Evolutionary conservation across 2,329 filamentous ascomycete species (phyloP).

Genomic region (Sporothrix curviconia): DNA sequence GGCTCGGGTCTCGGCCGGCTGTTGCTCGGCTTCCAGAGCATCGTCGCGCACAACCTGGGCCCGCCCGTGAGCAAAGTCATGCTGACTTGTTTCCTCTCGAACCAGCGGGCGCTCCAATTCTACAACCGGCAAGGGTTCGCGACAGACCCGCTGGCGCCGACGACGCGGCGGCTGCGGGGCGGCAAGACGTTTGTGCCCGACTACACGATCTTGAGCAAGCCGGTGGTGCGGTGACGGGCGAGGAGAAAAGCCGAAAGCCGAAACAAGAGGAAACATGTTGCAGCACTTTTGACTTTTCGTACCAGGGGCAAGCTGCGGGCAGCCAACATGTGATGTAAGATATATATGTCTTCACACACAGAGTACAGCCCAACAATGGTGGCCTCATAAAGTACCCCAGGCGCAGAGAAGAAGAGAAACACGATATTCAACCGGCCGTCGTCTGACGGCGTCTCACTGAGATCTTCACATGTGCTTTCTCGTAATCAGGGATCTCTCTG

Average conservation of each 20-base stretch:
- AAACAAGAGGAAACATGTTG: too few relatives aligned
- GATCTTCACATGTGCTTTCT: too few relatives aligned
- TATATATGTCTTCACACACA: too few relatives aligned
- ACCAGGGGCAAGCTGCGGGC: too few relatives aligned
- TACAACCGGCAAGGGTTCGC: constrained; percentile 56
- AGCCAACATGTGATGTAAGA: too few relatives aligned
- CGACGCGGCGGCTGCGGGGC: constrained; percentile 46
- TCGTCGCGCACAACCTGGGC: constrained; percentile 44
- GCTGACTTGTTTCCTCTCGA: constrained; percentile 65
- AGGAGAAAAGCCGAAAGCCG: background rate
- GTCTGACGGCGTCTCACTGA: too few relatives aligned
- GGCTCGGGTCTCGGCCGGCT: constrained; percentile 55
- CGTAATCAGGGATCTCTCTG: too few relatives aligned
- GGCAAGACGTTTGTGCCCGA: constrained; percentile 49
- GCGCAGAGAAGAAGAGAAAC: too few relatives aligned
- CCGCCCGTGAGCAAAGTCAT: constrained; percentile 58
- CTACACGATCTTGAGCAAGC: constrained; percentile 55
- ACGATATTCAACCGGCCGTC: too few relatives aligned
- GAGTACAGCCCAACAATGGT: too few relatives aligned
- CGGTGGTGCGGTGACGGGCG: background rate
- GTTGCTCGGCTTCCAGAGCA: constrained; percentile 52
- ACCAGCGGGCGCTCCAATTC: constrained; percentile 50
- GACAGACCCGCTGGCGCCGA: constrained; percentile 50
- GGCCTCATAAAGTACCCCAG: too few relatives aligned
- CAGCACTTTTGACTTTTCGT: too few relatives aligned